Evolutionary conservation across 306 rosid genomes (phyloP).

Genomic region (Vigna reflexopilosa): DNA sequence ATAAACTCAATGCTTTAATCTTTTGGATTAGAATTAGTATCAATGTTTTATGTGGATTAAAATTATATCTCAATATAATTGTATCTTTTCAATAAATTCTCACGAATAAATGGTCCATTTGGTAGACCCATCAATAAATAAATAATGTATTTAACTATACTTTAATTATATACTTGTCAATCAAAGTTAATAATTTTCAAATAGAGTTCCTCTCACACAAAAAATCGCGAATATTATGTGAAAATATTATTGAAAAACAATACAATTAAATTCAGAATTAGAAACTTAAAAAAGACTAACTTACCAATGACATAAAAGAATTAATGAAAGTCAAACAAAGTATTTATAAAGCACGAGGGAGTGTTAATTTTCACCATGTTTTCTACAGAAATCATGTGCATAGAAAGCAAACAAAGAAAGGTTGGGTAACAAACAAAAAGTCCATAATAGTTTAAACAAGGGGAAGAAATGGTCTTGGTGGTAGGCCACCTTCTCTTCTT

Average conservation of each 20-base stretch:
- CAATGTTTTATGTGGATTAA: no score
- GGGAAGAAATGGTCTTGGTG: slow-evolving; percentile 51
- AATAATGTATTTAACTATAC: no score
- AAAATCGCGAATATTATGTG: not conserved
- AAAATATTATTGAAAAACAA: not conserved
- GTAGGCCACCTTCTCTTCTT: slow-evolving; percentile 53
- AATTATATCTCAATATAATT: no score
- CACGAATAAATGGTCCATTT: no score
- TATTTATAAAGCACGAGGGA: slow-evolving; percentile 28
- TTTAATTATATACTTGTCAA: no score
- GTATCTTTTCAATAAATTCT: no score
- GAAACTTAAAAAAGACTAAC: slow-evolving; percentile 37
- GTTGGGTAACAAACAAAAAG: slow-evolving; percentile 42
- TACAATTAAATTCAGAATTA: not conserved
- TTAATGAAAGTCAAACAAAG: slow-evolving; percentile 47
- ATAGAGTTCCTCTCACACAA: not conserved
- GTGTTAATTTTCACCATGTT: slow-evolving; percentile 46
- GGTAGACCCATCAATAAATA: no score
- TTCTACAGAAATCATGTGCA: not conserved
- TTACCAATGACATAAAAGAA: slow-evolving; percentile 27
- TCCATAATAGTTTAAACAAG: slow-evolving; percentile 36
- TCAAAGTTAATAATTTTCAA: not conserved
- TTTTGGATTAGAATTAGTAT: no score
- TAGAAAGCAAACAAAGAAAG: slow-evolving; percentile 37
- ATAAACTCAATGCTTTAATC: no score